These are phyloP conservation scores for Favolaschia claudopus DNA, from an alignment of 768 basidiomycete genomes.

Conservation along the genomic window DNA sequence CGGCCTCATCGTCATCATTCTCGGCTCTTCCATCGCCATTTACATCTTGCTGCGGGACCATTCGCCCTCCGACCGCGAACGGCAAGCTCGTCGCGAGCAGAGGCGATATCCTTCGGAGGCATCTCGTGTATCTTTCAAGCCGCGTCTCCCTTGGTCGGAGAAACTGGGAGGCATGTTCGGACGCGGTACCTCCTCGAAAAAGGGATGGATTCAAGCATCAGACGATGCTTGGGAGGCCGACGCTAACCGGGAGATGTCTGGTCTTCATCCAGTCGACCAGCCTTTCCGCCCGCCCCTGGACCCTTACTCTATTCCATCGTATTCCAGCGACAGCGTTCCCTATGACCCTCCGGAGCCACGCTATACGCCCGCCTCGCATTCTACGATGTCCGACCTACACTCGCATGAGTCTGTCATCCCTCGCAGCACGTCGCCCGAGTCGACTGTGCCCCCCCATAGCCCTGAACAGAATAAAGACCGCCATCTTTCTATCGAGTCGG, in stretches of 20 bases:
- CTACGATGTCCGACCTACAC: background rate
- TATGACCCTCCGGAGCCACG: constrained; percentile 2
- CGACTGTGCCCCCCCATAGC: background rate
- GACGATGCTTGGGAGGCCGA: constrained; percentile 30
- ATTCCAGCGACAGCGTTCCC: constrained; percentile 7
- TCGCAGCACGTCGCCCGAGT: constrained; percentile 12
- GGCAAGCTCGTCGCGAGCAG: constrained; percentile 41
- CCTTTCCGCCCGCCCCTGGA: constrained; percentile 20
- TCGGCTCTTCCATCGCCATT: constrained; percentile 59
- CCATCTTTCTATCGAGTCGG: constrained; percentile 18
- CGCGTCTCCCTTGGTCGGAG: background rate
- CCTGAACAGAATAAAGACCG: too few relatives aligned
- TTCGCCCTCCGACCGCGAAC: constrained; percentile 50
- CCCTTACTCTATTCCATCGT: constrained; percentile 13
- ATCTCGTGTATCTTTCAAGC: background rate
- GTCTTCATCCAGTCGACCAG: constrained; percentile 11
- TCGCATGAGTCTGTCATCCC: constrained; percentile 3
- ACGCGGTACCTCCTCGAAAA: background rate
- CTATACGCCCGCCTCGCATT: constrained; percentile 28
- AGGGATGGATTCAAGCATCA: constrained; percentile 30
- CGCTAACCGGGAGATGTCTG: constrained; percentile 18
- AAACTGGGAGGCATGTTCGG: background rate
- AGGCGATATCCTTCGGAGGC: constrained; percentile 14
- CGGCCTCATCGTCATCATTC: constrained; percentile 58
- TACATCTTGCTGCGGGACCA: constrained; percentile 64